Base-by-base conservation (phyloP, 2,329 filamentous ascomycete genomes). In the Aureobasidium namibiae region DNA sequence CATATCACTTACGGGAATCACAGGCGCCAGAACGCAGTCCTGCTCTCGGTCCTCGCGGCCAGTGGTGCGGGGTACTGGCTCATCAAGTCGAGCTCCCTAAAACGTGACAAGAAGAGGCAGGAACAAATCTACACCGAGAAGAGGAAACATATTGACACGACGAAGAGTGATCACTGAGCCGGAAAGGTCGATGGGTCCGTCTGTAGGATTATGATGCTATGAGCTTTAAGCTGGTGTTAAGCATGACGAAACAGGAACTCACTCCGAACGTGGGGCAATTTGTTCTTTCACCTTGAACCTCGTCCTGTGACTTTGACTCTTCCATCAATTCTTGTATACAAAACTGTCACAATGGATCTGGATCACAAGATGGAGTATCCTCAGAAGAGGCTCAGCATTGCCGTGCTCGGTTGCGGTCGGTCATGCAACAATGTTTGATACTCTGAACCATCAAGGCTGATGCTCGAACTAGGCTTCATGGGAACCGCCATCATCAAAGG, bases 401-500 rank as follows among this genome's bases (percentile, higher is more conserved):
- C 52, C 3, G 41, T 56, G 18, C 18, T 56, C n/a, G 52, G 52
- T 14, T 34, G 52, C 14, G 52, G 52, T 56, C 13, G 24, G 42
- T 45, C 7, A 50, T 2, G 11, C 13, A 4, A 4, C 26, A 13
- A 18, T 8, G 29, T 33, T 18, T 2, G 2, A 16, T 21, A 2
- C 3, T 8, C 2, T n/a, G 18, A n/a, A 36, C 16, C 14, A 16
- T 13, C 7, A 18, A 24, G 18, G 11, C 39, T 54, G n/a, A 39
- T 18, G 13, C 1, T 8, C 8, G 16, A n/a, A 29, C 18, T 41
- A 66, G 65, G 65, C 16, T 64, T 63, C 49, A 65, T 66, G 62
- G 65, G 65, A 18, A 63, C 65, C 13, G 63, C 64, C 14, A 61
- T 66, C 5, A 60, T 66, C 24, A 60, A 65, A 52, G 65, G 64